phyloP scores from a whole-genome alignment of 805 yeast genomes.

The Teunomyces kruisii region DNA sequence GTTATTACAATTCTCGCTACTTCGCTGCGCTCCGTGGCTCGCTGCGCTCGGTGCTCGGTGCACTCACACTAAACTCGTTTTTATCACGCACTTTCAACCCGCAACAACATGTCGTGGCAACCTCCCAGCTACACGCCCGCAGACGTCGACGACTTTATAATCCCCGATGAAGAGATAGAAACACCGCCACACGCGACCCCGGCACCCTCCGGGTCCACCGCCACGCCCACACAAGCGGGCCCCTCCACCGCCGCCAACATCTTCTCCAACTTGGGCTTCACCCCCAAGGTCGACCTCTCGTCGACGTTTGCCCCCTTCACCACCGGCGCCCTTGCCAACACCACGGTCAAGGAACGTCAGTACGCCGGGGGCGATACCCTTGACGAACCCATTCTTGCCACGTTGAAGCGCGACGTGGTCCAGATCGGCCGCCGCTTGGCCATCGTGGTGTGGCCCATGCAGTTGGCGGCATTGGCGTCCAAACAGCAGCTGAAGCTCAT shows the following conservation, averaged over 20 bases:
- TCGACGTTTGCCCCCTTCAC: conserved; percentile 35
- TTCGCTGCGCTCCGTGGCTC: no score
- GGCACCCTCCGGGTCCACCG: neutral
- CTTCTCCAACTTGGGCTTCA: conserved; percentile 10
- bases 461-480: conserved; percentile 34
- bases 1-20: no score
- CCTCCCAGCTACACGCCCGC: conserved; percentile 13
- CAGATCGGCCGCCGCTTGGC: conserved; percentile 37
- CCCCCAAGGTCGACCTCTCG: conserved; percentile 37
- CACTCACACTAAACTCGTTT: no score
- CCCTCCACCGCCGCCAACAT: conserved; percentile 1
- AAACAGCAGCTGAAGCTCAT: conserved; percentile 34
- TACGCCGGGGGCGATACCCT: conserved; percentile 69
- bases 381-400: conserved; percentile 65
- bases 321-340: conserved; percentile 12
- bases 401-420: conserved; percentile 43
- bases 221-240: neutral
- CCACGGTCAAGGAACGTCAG: conserved; percentile 45
- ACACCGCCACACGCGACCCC: neutral
- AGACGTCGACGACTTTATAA: conserved; percentile 32
- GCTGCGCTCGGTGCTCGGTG: no score
- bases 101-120: conserved; percentile 9
- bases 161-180: conserved; percentile 34
- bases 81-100: conserved; percentile 1
- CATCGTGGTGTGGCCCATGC: conserved; percentile 47